Conservation (phyloP, 2,329 filamentous ascomycete species). For the Cercospora sp. region DNA sequence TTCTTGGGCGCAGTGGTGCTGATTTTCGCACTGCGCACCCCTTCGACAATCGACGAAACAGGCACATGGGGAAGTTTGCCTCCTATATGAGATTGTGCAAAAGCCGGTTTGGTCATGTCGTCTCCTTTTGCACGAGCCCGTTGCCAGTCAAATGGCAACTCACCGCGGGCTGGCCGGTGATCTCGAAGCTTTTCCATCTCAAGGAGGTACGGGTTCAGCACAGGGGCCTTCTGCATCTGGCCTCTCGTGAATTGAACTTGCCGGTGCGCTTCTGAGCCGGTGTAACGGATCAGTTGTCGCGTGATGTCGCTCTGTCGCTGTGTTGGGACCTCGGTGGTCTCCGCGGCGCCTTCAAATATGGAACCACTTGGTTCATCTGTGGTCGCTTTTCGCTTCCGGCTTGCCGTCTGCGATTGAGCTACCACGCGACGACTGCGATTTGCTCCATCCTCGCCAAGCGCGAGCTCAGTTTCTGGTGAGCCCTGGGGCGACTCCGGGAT, state of each 20-base stretch:
- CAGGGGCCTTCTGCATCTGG: neutral
- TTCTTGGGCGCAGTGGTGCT: too few relatives aligned
- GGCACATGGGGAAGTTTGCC: neutral
- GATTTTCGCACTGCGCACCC: neutral
- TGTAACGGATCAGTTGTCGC: neutral
- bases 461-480: neutral
- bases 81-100: neutral
- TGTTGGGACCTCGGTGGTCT: neutral
- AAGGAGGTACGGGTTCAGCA: slow-evolving; percentile 4
- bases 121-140: too few relatives aligned
- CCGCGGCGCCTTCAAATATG: neutral
- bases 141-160: slow-evolving; percentile 13
- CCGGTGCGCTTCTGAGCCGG: neutral
- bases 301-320: neutral
- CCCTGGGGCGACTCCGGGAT: too few relatives aligned
- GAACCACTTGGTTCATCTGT: neutral
- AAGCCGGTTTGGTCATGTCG: neutral
- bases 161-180: neutral
- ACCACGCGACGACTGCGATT: neutral
- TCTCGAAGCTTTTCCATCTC: slow-evolving; percentile 15
- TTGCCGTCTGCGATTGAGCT: neutral
- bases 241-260: neutral
- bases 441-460: neutral
- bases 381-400: neutral
- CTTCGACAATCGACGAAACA: neutral